Percentiles rank a stretch among this genome's conserved stretches.
Conservation (phyloP, 331 rosid genomes). For the Telfairia occidentalis region DNA sequence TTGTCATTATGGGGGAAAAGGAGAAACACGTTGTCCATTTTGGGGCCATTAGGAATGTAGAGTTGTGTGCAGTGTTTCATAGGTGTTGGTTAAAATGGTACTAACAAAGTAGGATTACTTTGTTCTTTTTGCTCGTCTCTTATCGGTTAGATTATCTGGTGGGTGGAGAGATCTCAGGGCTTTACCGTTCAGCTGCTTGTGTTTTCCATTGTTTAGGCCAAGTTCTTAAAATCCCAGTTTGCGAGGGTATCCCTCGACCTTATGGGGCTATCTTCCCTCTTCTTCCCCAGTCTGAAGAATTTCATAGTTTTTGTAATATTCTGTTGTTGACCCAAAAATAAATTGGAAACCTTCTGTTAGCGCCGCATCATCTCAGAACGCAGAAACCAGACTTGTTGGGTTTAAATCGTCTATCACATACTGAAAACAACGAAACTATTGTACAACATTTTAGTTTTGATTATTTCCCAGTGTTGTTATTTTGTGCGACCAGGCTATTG, state of each 20-base stretch:
- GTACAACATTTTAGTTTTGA: neutral
- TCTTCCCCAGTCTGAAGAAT: slow-evolving; percentile 21
- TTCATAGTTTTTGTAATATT: slow-evolving; percentile 32
- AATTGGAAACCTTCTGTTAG: slow-evolving; percentile 19
- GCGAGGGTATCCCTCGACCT: slow-evolving; percentile 20
- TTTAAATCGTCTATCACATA: neutral
- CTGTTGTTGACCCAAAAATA: slow-evolving; percentile 27
- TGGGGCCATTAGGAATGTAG: slow-evolving; percentile 29
- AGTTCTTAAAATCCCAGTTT: slow-evolving; percentile 32
- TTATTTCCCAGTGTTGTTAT: neutral
- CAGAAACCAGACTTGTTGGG: neutral
- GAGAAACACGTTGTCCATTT: slow-evolving; percentile 29
- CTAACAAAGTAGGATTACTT: slow-evolving; percentile 47
- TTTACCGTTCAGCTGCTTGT: slow-evolving; percentile 25
- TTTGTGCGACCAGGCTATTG: neutral
- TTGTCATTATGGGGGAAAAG: slow-evolving; percentile 33
- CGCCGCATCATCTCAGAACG: neutral
- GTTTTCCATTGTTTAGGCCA: slow-evolving; percentile 26
- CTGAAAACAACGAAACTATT: neutral
- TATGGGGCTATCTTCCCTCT: slow-evolving; percentile 20
- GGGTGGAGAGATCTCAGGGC: slow-evolving; percentile 30
- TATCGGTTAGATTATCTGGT: slow-evolving; percentile 26
- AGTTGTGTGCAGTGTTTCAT: slow-evolving; percentile 36
- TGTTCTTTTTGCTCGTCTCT: slow-evolving; percentile 21
- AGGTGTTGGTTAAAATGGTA: slow-evolving; percentile 31